These are phyloP conservation scores for Picea sitchensis DNA, from an alignment of 75 land plant genomes.

Conservation along the genomic window DNA sequence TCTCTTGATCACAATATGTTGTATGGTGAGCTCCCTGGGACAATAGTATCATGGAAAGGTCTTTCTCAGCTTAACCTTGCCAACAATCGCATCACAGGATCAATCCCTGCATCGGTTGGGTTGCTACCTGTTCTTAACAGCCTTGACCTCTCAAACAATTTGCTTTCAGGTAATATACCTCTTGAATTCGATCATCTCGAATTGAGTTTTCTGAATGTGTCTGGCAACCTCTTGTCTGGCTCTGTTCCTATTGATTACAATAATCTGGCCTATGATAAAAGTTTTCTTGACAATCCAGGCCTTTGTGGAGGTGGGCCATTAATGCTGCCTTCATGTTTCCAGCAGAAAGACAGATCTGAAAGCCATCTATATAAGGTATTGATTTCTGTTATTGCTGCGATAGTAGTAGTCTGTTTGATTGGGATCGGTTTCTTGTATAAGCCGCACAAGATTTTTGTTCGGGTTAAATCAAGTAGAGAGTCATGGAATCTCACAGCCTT, in stretches of 20 bases:
- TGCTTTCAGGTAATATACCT: conserved; percentile 42
- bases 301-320: background rate
- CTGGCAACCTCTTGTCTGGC: conserved; percentile 38
- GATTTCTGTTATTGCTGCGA: conserved; percentile 5
- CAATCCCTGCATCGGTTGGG: conserved; percentile 40
- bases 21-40: conserved; percentile 28
- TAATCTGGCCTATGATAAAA: conserved; percentile 18
- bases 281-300: conserved; percentile 38
- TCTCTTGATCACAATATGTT: conserved; percentile 31
- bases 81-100: conserved; percentile 38
- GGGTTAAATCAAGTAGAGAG: background rate
- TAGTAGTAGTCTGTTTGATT: background rate
- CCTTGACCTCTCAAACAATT: conserved; percentile 43
- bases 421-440: background rate
- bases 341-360: background rate
- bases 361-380: background rate
- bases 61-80: conserved; percentile 26
- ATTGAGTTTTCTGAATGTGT: conserved; percentile 35
- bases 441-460: conserved; percentile 7
- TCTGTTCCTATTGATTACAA: conserved; percentile 17
- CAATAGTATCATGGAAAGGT: background rate
- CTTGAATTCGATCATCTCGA: conserved; percentile 17
- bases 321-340: background rate
- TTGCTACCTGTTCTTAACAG: conserved; percentile 16
- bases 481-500: conserved; percentile 85